A percentile compares a stretch with the other conserved stretches of the same genome.
These are phyloP conservation scores for Pneumocystis carinii DNA, from an alignment of 1,139 yeast species.

Conservation along the genomic window DNA sequence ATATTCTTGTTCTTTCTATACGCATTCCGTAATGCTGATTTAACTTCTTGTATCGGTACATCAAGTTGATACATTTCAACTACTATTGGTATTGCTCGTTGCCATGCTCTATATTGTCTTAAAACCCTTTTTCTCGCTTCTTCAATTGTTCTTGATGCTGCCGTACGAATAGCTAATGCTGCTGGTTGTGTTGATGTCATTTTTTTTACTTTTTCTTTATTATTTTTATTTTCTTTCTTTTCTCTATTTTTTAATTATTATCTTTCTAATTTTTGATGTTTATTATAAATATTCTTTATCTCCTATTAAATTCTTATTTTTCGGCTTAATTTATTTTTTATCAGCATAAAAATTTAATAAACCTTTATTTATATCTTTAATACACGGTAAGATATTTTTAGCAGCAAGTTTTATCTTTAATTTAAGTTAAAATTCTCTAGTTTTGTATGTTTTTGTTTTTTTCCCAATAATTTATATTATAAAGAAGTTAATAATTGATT, in stretches of 20 bases:
- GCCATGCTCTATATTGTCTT: conserved; percentile 56
- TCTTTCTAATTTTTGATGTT: neutral
- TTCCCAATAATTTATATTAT: no score
- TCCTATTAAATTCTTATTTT: no score
- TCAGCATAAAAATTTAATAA: no score
- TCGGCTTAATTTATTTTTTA: no score
- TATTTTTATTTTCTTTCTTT: neutral
- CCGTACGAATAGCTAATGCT: conserved; percentile 72
- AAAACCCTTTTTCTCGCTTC: conserved; percentile 55
- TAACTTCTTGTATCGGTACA: conserved; percentile 65
- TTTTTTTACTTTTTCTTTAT: neutral
- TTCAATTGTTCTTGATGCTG: conserved; percentile 44
- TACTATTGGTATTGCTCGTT: conserved; percentile 31
- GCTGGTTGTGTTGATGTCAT: conserved; percentile 32
- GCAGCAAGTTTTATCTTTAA: no score
- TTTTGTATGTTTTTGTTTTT: no score
- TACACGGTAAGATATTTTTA: no score
- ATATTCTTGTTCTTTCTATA: conserved; percentile 75
- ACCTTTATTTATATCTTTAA: no score
- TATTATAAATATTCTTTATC: no score
- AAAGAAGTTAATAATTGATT: no score
- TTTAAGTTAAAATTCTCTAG: no score
- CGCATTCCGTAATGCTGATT: conserved; percentile 78
- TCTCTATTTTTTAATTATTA: neutral
- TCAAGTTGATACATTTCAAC: conserved; percentile 51